phyloP scores from a whole-genome alignment of 2,329 filamentous ascomycete genomes.

The Aspergillus latus region DNA sequence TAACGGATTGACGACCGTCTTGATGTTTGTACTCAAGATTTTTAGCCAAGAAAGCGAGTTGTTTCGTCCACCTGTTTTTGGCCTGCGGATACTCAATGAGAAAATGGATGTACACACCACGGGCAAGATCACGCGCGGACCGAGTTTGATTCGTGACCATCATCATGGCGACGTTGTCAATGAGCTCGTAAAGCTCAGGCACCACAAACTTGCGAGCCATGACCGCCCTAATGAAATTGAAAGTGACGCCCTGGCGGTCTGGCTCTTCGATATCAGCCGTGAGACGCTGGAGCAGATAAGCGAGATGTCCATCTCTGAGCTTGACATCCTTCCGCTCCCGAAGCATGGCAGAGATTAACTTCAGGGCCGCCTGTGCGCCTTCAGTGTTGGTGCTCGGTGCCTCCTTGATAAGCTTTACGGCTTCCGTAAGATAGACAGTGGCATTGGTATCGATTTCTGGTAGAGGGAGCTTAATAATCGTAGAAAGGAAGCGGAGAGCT shows the following conservation, averaged over 20 bases:
- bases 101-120: slow-evolving; percentile 91
- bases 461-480: slow-evolving; percentile 81
- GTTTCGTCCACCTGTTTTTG: slow-evolving; percentile 83
- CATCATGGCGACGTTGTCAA: slow-evolving; percentile 83
- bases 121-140: slow-evolving; percentile 79
- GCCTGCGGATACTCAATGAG: slow-evolving; percentile 91
- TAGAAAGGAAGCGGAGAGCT: slow-evolving; percentile 78
- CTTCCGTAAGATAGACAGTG: slow-evolving; percentile 80
- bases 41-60: slow-evolving; percentile 81
- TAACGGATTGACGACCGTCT: slow-evolving; percentile 84
- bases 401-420: slow-evolving; percentile 74
- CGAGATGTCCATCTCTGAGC: slow-evolving; percentile 78
- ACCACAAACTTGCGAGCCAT: slow-evolving; percentile 83
- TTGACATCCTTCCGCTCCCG: slow-evolving; percentile 74
- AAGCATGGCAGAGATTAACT: slow-evolving; percentile 80
- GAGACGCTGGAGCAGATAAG: slow-evolving; percentile 76
- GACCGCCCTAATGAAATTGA: slow-evolving; percentile 88
- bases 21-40: slow-evolving; percentile 90
- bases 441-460: slow-evolving; percentile 66
- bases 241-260: slow-evolving; percentile 86
- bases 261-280: slow-evolving; percentile 90
- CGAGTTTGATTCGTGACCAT: slow-evolving; percentile 97
- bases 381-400: slow-evolving; percentile 79
- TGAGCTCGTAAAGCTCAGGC: slow-evolving; percentile 82
- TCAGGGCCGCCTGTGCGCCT: slow-evolving; percentile 81